A percentile compares a stretch with the other conserved stretches of the same genome.
Conservation (phyloP, 176 grass and related monocot species). For the Avena eriantha region DNA sequence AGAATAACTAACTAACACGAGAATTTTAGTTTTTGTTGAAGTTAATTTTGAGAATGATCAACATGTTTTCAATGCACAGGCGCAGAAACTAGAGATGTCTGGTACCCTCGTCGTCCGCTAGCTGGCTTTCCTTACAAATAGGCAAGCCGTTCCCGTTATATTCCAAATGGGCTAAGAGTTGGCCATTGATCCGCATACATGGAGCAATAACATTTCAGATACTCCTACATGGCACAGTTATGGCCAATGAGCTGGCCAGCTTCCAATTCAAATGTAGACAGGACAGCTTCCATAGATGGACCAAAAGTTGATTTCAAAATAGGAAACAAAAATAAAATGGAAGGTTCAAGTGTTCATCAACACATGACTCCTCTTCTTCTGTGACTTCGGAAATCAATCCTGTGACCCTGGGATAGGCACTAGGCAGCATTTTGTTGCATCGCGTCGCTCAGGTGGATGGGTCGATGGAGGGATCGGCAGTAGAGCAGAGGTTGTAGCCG, state of each 20-base stretch:
- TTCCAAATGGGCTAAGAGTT: background rate
- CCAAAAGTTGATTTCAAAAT: background rate
- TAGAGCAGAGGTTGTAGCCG: slow-evolving; percentile 16
- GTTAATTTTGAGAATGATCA: too few species aligned
- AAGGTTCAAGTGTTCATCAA: background rate
- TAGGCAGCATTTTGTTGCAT: background rate
- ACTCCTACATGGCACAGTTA: background rate
- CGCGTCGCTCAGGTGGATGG: background rate
- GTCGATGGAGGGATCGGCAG: background rate
- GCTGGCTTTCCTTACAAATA: background rate
- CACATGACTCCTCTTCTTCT: background rate
- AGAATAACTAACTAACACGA: too few species aligned
- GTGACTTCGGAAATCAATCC: background rate
- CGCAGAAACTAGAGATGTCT: too few species aligned
- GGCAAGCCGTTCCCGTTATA: background rate
- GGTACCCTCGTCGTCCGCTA: too few species aligned
- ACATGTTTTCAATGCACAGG: too few species aligned
- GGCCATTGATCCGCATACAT: background rate
- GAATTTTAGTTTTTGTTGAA: too few species aligned
- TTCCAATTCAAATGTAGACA: slow-evolving; percentile 4
- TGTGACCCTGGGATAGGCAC: slow-evolving; percentile 1
- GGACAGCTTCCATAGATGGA: background rate
- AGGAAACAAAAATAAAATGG: background rate
- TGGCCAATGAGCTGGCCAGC: background rate
- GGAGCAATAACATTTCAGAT: background rate